Base-by-base conservation (phyloP, 1,284 basidiomycete species). In the Marasmius oreades region DNA sequence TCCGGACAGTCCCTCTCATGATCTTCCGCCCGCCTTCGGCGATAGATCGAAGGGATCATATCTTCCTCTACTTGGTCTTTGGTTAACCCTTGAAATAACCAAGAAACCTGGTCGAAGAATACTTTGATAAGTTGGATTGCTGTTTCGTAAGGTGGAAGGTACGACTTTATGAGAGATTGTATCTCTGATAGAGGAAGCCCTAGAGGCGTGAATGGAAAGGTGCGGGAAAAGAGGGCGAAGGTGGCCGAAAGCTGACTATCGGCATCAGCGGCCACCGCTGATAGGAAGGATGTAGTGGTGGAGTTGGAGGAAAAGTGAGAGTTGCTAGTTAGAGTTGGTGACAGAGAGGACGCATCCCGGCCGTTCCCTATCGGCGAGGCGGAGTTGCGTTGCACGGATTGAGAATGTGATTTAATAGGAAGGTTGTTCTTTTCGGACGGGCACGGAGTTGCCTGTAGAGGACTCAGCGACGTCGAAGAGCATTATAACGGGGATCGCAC, bases 151-250 rank as follows among this genome's bases (percentile, higher is more conserved):
- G 73, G 58, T 0, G 85, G 85, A 11, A 86, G 73, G 58, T 81
- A 77, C 0, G 72, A 69, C 43, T 78, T 72, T 39, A 89, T 77
- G 34, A 84, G 63, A 28, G 73, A 71, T 58, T 79, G 76, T 12
- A 82, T 74, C 23, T 75, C 74, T 5, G 69, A 63, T 1, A 74
- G 63, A 12, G 58, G 58, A 3, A 77, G 67, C 2, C 84, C 84
- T 63, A 82, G 69, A 11, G 84, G 84, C 0, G 82, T 83, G 65
- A 88, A 85, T 0, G 85, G 86, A 65, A 88, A 88, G 7, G 80
- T 69, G 39, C 75, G 74, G 1, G 85, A 83, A 66, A 87, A 86
- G 60, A 80, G 73, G 11, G 71, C 67, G 46, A 83, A 66, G 10
- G 42, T 47, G 6, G 73, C 73, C 51, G 73, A 67, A 0, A 72